Percentiles rank a stretch among this genome's conserved stretches.
Conservation (phyloP, 2,329 filamentous ascomycete genomes). For the Aspergillus floridensis region DNA sequence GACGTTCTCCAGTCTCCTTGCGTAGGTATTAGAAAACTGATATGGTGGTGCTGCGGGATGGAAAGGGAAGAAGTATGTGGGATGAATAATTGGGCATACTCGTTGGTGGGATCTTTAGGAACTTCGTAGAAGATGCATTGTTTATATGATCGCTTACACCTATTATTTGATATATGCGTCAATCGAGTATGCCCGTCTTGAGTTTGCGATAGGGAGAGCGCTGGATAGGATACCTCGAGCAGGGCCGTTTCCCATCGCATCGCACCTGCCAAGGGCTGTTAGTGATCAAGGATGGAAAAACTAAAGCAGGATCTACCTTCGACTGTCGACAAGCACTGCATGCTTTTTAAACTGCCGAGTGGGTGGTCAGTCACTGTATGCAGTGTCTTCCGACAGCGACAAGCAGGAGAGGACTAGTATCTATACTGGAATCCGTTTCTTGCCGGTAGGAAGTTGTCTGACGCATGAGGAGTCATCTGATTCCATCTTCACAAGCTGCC, state of each 20-base stretch:
- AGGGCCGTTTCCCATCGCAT: constrained; percentile 39
- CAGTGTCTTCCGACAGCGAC: not conserved
- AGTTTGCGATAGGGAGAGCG: not conserved
- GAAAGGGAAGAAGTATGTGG: not conserved
- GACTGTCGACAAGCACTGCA: constrained; percentile 39
- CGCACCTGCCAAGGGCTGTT: constrained; percentile 25
- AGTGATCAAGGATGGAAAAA: not conserved
- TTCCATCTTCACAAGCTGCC: constrained; percentile 14
- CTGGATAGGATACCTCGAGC: constrained; percentile 27
- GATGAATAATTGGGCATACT: constrained; percentile 20
- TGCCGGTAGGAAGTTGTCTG: constrained; percentile 26
- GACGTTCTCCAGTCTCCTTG: constrained; percentile 33
- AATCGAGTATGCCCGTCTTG: not conserved
- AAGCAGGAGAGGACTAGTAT: constrained; percentile 1
- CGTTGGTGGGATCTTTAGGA: constrained; percentile 30
- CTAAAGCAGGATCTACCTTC: constrained; percentile 24
- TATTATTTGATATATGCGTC: not conserved
- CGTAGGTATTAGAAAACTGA: not conserved
- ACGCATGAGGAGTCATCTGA: constrained; percentile 21
- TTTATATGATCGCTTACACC: constrained; percentile 36
- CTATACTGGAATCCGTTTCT: constrained; percentile 38
- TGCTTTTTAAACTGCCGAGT: constrained; percentile 29
- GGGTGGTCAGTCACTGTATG: not conserved
- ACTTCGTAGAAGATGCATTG: constrained; percentile 37
- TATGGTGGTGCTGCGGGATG: not conserved